Evolutionary conservation across 177 flowering plant genomes (phyloP).

Genomic region (Vitis hybrid): DNA sequence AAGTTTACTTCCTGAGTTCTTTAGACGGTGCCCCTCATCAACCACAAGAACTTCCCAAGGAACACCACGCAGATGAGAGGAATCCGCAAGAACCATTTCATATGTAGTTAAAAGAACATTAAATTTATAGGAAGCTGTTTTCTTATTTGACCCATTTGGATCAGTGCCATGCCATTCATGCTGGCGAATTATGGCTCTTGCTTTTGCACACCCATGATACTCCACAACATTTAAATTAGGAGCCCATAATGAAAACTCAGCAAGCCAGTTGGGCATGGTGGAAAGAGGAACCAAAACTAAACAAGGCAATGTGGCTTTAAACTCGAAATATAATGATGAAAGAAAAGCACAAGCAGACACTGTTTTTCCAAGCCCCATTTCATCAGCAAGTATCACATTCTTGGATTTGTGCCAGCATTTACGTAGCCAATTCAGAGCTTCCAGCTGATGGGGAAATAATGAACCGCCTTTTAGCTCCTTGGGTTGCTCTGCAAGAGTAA

Average conservation of each 20-base stretch:
- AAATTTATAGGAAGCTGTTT: slow-evolving; percentile 58
- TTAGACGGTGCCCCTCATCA: slow-evolving; percentile 99
- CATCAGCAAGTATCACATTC: slow-evolving; percentile 99
- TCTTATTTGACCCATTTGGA: slow-evolving; percentile 40
- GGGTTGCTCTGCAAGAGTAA: slow-evolving; percentile 85
- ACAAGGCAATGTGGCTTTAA: slow-evolving; percentile 76
- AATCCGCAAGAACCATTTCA: slow-evolving; percentile 96
- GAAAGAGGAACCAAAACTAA: slow-evolving; percentile 97
- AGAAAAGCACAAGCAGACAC: slow-evolving; percentile 95
- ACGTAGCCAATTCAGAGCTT: slow-evolving; percentile 98
- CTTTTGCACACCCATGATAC: slow-evolving; percentile 96
- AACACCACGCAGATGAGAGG: slow-evolving; percentile 79
- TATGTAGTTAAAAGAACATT: slow-evolving; percentile 95
- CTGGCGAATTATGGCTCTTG: slow-evolving; percentile 84
- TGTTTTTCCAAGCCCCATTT: slow-evolving; percentile 99
- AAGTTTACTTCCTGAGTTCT: slow-evolving; percentile 92
- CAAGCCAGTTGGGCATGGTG: slow-evolving; percentile 99
- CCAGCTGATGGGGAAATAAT: slow-evolving; percentile 94
- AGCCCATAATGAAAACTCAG: slow-evolving; percentile 93
- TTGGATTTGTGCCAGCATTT: slow-evolving; percentile 88
- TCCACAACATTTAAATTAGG: slow-evolving; percentile 94
- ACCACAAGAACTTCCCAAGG: slow-evolving; percentile 99
- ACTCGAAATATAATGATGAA: slow-evolving; percentile 82
- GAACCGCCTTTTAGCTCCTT: slow-evolving; percentile 84
- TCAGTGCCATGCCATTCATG: slow-evolving; percentile 91